phyloP scores from a whole-genome alignment of 139 green algal species.

The Desmodesmus armatus region DNA sequence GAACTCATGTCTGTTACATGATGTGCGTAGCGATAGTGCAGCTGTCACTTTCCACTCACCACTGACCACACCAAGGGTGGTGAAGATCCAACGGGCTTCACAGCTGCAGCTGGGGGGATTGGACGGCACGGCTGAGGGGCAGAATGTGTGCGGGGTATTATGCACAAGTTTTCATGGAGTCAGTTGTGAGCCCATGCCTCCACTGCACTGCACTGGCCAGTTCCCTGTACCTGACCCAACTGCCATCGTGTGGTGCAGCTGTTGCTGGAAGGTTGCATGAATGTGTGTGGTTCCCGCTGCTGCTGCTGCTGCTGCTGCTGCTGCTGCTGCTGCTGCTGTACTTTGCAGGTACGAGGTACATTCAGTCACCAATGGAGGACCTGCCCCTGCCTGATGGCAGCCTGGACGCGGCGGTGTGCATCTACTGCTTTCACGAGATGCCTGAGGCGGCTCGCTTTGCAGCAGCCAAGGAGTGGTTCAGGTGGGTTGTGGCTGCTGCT shows the following conservation, averaged over 20 bases:
- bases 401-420: constrained; percentile 75
- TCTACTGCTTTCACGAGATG: constrained; percentile 94
- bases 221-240: too few species aligned
- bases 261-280: neutral
- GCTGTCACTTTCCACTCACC: too few species aligned
- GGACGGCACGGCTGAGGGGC: constrained; percentile 63
- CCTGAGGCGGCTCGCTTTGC: constrained; percentile 58
- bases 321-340: constrained; percentile 2
- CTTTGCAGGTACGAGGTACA: constrained; percentile 37
- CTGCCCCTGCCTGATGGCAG: constrained; percentile 67
- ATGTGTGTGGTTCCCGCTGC: neutral
- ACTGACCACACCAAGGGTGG: constrained; percentile 73
- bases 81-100: constrained; percentile 53
- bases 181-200: too few species aligned
- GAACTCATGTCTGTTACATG: too few species aligned
- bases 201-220: too few species aligned
- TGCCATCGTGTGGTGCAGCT: too few species aligned
- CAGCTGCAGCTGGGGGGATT: constrained; percentile 49
- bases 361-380: constrained; percentile 76
- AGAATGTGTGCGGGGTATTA: too few species aligned
- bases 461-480: constrained; percentile 74
- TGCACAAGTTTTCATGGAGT: too few species aligned
- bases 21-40: too few species aligned
- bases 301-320: constrained; percentile 7
- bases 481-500: too few species aligned